Evolutionary conservation across 306 rosid genomes (phyloP).

Genomic region (Glycine soja): DNA sequence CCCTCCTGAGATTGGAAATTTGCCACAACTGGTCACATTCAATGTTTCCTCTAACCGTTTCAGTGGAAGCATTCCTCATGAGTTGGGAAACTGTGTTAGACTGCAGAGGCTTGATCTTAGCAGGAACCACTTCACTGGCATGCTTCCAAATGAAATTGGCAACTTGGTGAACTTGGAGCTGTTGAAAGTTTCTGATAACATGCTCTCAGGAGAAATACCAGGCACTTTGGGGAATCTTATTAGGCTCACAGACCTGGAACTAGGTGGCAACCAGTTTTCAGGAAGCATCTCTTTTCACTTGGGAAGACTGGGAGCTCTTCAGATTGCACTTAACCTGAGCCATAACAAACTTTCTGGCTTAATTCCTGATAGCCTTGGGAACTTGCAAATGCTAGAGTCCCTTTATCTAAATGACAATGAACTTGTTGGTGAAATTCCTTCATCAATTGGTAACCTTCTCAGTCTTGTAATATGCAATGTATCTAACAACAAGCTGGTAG

Average conservation of each 20-base stretch:
- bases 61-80: conserved; percentile 66
- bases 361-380: conserved; percentile 74
- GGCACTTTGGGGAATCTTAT: conserved; percentile 61
- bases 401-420: conserved; percentile 78
- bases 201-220: conserved; percentile 66
- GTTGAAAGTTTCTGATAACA: conserved; percentile 74
- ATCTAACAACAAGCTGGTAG: conserved; percentile 77
- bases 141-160: conserved; percentile 66
- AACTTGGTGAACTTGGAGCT: conserved; percentile 77
- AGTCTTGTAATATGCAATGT: conserved; percentile 78
- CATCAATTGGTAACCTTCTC: conserved; percentile 68
- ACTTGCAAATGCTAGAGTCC: conserved; percentile 74
- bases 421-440: conserved; percentile 78
- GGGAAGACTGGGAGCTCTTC: conserved; percentile 67
- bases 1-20: conserved; percentile 71
- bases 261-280: conserved; percentile 77
- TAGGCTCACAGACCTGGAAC: conserved; percentile 68
- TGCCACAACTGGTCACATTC: conserved; percentile 65
- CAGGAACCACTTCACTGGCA: conserved; percentile 65
- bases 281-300: conserved; percentile 66
- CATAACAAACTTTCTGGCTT: conserved; percentile 71
- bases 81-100: conserved; percentile 68
- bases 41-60: conserved; percentile 70
- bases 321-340: conserved; percentile 75
- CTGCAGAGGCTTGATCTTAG: conserved; percentile 85